Conservation (phyloP, 2,329 filamentous ascomycete genomes). For the Aspergillus udagawae region DNA sequence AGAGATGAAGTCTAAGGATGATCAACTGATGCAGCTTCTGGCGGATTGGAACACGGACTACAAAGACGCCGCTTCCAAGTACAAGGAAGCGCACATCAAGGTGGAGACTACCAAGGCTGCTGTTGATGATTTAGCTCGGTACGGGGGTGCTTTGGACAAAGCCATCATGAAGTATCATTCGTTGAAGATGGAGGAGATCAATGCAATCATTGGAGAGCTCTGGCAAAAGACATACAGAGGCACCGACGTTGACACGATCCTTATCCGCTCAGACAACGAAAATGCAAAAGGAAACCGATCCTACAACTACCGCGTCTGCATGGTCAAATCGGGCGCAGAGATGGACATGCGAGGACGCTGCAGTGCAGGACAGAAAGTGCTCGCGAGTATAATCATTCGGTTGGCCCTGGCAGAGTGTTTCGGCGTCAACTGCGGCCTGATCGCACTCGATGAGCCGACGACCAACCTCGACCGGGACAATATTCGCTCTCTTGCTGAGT, state of each 20-base stretch:
- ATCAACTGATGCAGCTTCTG: constrained; percentile 68
- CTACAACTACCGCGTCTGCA: constrained; percentile 97
- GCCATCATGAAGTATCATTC: constrained; percentile 97
- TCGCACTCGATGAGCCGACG: constrained; percentile 94
- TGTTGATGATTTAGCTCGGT: constrained; percentile 82
- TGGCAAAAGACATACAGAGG: constrained; percentile 97
- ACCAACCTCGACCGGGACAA: constrained; percentile 96
- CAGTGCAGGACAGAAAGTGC: constrained; percentile 92
- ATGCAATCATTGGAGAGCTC: constrained; percentile 89
- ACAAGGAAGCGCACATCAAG: constrained; percentile 82
- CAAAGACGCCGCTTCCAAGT: constrained; percentile 73
- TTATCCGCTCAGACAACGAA: constrained; percentile 90
- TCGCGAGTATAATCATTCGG: constrained; percentile 95
- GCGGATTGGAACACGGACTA: constrained; percentile 83
- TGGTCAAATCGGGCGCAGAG: constrained; percentile 95
- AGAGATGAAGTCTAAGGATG: constrained; percentile 77
- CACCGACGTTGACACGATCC: constrained; percentile 93
- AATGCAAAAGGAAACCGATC: constrained; percentile 67
- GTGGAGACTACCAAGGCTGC: constrained; percentile 90
- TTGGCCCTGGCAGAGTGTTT: constrained; percentile 95
- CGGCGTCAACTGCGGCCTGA: constrained; percentile 90
- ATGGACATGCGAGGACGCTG: constrained; percentile 99
- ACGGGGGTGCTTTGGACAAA: constrained; percentile 79
- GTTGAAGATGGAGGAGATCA: constrained; percentile 98
- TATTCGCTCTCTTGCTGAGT: constrained; percentile 81